These are phyloP conservation scores for Colletotrichum navitas DNA, from an alignment of 2,329 filamentous ascomycete genomes.

Conservation along the genomic window DNA sequence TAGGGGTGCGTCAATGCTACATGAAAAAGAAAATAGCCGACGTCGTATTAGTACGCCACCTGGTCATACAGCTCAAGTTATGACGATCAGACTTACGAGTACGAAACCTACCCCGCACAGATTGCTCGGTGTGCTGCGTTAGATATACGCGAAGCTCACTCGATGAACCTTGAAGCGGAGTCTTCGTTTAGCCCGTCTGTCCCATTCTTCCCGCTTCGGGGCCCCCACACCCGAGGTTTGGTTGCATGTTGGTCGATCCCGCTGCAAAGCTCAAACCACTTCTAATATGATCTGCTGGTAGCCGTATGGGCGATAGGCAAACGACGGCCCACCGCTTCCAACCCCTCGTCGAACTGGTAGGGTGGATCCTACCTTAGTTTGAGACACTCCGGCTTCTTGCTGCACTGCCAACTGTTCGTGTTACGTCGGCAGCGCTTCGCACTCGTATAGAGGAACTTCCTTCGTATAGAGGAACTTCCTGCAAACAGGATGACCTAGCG, in stretches of 20 bases:
- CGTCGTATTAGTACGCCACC: neutral
- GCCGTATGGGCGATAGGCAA: slow-evolving; percentile 1
- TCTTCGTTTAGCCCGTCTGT: slow-evolving; percentile 13
- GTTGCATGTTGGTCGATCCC: neutral
- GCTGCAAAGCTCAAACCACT: neutral
- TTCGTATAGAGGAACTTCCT: slow-evolving; percentile 19
- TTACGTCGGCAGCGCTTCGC: neutral
- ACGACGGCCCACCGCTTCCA: neutral
- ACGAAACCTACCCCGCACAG: slow-evolving; percentile 22
- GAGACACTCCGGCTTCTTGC: slow-evolving; percentile 3
- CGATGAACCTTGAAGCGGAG: slow-evolving; percentile 27
- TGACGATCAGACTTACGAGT: slow-evolving; percentile 27
- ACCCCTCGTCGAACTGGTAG: neutral
- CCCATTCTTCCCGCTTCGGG: neutral
- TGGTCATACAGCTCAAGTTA: neutral
- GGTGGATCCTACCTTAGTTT: slow-evolving; percentile 20
- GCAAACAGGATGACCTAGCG: slow-evolving; percentile 11
- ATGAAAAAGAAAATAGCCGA: neutral
- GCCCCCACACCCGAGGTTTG: slow-evolving; percentile 14
- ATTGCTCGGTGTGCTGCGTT: slow-evolving; percentile 10
- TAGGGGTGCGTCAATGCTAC: neutral
- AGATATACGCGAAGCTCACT: neutral
- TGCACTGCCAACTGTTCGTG: neutral
- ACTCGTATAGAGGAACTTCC: slow-evolving; percentile 19
- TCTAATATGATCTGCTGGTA: slow-evolving; percentile 10